Percentiles rank a stretch among this genome's conserved stretches.
Evolutionary conservation across 23 red algal genomes (phyloP).

Genomic region (Cyanidium caldarium): DNA sequence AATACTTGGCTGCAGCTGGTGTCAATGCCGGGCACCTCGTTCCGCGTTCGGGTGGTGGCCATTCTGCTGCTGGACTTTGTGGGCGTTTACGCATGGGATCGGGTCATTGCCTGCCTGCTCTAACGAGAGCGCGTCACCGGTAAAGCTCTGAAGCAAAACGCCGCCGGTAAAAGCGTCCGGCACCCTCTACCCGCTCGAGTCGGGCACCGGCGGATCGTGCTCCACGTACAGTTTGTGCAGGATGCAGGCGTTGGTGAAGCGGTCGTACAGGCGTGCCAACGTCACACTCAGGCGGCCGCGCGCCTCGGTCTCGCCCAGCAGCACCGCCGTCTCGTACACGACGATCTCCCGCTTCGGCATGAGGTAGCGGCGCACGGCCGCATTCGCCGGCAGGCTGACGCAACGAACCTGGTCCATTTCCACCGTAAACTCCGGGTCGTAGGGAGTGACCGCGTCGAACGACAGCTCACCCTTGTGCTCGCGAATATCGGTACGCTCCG

Average conservation of each 20-base stretch:
- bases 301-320: background rate
- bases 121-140: too few species aligned
- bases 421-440: background rate
- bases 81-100: slow-evolving; percentile 26
- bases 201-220: too few species aligned
- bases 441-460: background rate
- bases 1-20: slow-evolving; percentile 54
- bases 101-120: too few species aligned
- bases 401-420: background rate
- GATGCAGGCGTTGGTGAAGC: too few species aligned
- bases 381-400: background rate
- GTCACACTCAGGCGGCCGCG: too few species aligned
- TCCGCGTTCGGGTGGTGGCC: slow-evolving; percentile 17
- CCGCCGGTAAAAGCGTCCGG: too few species aligned
- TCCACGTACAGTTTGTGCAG: too few species aligned
- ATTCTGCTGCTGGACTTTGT: slow-evolving; percentile 30
- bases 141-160: too few species aligned
- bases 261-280: too few species aligned
- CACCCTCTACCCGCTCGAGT: too few species aligned
- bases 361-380: background rate
- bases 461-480: background rate
- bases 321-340: background rate
- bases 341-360: background rate
- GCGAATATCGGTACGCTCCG: background rate
- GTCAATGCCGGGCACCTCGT: slow-evolving; percentile 19